These are phyloP conservation scores for Nymphaea thermarum DNA, from an alignment of 164 flowering plant species.

Conservation along the genomic window DNA sequence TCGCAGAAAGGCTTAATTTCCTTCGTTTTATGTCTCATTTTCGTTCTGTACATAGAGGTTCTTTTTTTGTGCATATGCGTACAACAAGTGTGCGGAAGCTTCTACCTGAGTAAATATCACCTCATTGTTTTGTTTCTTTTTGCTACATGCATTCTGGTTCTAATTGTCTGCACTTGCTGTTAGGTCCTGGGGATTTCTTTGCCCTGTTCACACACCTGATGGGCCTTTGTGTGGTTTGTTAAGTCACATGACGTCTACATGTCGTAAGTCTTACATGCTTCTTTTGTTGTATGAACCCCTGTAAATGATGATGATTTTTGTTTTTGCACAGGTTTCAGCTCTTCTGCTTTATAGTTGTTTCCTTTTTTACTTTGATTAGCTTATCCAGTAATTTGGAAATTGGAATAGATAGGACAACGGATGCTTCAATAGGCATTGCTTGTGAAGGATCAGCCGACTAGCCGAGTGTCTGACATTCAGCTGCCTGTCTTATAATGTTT, in stretches of 20 bases:
- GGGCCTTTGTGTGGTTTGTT: slow-evolving; percentile 94
- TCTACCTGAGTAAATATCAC: slow-evolving; percentile 82
- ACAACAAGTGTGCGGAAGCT: slow-evolving; percentile 90
- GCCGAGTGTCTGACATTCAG: no score
- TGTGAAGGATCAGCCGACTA: no score
- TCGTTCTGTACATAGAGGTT: slow-evolving; percentile 94
- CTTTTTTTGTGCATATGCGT: slow-evolving; percentile 83
- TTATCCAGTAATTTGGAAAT: no score
- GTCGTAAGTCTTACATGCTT: slow-evolving; percentile 43
- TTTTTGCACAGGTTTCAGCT: no score
- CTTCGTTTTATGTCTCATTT: slow-evolving; percentile 86
- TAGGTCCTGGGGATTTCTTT: slow-evolving; percentile 97
- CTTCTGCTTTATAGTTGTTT: no score
- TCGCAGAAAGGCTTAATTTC: slow-evolving; percentile 85
- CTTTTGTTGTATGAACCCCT: no score
- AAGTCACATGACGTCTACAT: slow-evolving; percentile 69
- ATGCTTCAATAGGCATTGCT: no score
- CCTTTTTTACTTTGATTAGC: no score
- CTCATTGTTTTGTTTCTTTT: slow-evolving; percentile 1
- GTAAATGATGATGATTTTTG: no score
- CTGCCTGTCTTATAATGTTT: no score
- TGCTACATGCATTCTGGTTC: neutral
- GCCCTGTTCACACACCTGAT: slow-evolving; percentile 99
- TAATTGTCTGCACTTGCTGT: slow-evolving; percentile 2
- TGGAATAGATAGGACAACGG: no score